Conservation (phyloP, 73 alveolate genomes). For the Urostyla sp. region DNA sequence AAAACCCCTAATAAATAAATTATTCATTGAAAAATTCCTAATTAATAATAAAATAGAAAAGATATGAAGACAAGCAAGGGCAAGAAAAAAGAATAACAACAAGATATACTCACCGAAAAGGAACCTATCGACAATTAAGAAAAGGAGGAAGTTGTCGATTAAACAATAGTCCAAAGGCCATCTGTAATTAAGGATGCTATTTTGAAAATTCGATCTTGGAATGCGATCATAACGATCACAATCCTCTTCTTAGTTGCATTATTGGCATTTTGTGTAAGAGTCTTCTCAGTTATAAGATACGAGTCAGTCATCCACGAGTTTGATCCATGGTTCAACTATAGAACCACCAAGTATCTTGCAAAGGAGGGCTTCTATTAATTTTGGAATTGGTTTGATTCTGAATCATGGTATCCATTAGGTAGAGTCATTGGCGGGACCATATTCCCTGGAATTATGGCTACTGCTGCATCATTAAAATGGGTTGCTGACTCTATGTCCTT, state of each 20-base stretch:
- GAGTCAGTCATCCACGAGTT: conserved; percentile 98
- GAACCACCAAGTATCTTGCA: conserved; percentile 94
- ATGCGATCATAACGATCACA: conserved; percentile 89
- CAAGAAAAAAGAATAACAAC: neutral
- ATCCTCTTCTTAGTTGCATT: conserved; percentile 85
- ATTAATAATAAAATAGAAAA: too few relatives aligned
- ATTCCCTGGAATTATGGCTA: conserved; percentile 99
- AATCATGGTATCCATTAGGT: conserved; percentile 99
- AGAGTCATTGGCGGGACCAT: conserved; percentile 99
- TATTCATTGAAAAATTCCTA: neutral
- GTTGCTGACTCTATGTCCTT: conserved; percentile 85
- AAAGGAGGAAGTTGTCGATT: too few relatives aligned
- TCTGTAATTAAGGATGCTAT: too few relatives aligned
- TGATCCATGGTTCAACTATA: conserved; percentile 99
- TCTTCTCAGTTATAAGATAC: conserved; percentile 97
- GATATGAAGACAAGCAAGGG: too few relatives aligned
- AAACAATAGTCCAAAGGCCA: too few relatives aligned
- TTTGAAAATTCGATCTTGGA: conserved; percentile 49
- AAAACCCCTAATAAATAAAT: neutral
- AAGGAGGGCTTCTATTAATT: conserved; percentile 96
- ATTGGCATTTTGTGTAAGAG: conserved; percentile 92
- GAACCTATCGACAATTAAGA: too few relatives aligned
- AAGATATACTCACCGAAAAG: too few relatives aligned
- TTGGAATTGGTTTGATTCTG: conserved; percentile 99
- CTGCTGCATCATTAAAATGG: conserved; percentile 95